phyloP scores from a whole-genome alignment of 306 rosid genomes.

The Acacia acuminata region DNA sequence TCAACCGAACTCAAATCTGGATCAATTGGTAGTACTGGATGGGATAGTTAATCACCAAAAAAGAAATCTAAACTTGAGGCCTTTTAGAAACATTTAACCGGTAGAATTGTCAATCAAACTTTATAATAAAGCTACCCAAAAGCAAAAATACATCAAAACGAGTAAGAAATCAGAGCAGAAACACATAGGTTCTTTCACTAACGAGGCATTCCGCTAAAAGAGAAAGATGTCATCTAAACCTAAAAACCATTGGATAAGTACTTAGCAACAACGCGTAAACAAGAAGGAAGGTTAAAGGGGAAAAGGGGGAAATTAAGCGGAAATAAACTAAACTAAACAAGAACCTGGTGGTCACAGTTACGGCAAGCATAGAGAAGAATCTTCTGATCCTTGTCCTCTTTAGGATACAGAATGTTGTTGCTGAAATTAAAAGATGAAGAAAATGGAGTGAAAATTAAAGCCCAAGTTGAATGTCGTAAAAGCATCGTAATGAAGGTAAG shows the following conservation, averaged over 20 bases:
- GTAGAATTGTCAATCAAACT: background rate
- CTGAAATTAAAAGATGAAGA: constrained; percentile 39
- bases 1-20: background rate
- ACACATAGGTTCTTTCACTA: background rate
- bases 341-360: constrained; percentile 94
- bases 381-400: constrained; percentile 81
- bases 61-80: background rate
- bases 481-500: background rate
- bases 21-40: background rate
- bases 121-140: background rate
- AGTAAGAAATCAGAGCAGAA: background rate
- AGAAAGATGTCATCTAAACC: background rate
- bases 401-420: constrained; percentile 94
- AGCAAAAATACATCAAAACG: background rate
- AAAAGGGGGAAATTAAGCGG: background rate
- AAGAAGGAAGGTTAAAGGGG: background rate
- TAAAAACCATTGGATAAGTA: background rate
- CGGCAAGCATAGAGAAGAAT: constrained; percentile 92
- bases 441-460: background rate
- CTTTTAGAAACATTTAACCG: background rate
- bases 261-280: background rate
- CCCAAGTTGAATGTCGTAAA: background rate
- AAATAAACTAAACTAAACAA: background rate
- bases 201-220: background rate
- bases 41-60: background rate